Percentiles rank a stretch among this genome's conserved stretches.
Conservation (phyloP, 768 basidiomycete genomes). For the Basidioascus undulatus region DNA sequence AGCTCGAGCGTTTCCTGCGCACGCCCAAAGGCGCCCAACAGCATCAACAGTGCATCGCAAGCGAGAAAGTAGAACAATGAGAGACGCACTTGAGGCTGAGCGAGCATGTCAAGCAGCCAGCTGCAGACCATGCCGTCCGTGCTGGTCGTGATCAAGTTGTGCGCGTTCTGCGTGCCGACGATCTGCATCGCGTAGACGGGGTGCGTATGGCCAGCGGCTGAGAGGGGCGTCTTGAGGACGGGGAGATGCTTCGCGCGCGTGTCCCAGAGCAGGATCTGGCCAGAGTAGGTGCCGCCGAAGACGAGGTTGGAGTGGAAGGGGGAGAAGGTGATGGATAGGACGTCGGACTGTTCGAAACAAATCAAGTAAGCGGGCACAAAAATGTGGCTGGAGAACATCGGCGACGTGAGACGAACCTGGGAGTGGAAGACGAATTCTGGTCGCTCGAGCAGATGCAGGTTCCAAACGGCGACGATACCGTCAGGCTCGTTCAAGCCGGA, state of each 20-base stretch:
- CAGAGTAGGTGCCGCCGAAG: constrained; percentile 97
- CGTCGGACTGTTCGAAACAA: constrained; percentile 50
- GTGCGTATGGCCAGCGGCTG: constrained; percentile 89
- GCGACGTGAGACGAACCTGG: constrained; percentile 34
- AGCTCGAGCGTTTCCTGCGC: constrained; percentile 86
- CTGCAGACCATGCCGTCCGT: constrained; percentile 93
- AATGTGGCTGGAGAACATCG: not conserved
- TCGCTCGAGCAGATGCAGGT: constrained; percentile 75
- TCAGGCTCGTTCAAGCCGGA: constrained; percentile 84
- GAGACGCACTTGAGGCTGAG: constrained; percentile 45
- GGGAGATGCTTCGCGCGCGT: constrained; percentile 75
- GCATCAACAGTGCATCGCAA: too few species aligned
- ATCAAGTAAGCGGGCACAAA: not conserved
- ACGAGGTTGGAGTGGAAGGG: constrained; percentile 94
- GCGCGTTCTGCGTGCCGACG: constrained; percentile 96
- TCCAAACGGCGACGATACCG: constrained; percentile 93
- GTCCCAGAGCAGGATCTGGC: constrained; percentile 94
- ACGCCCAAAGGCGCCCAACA: too few species aligned
- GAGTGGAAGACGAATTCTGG: constrained; percentile 98
- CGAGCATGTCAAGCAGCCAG: constrained; percentile 97
- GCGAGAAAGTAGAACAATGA: too few species aligned
- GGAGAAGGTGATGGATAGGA: constrained; percentile 86
- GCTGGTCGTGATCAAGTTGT: constrained; percentile 86
- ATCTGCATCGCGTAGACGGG: constrained; percentile 96
- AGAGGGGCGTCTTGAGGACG: constrained; percentile 84